Base-by-base conservation (phyloP, 208 protist species). In the Plasmodiophora brassicae region DNA sequence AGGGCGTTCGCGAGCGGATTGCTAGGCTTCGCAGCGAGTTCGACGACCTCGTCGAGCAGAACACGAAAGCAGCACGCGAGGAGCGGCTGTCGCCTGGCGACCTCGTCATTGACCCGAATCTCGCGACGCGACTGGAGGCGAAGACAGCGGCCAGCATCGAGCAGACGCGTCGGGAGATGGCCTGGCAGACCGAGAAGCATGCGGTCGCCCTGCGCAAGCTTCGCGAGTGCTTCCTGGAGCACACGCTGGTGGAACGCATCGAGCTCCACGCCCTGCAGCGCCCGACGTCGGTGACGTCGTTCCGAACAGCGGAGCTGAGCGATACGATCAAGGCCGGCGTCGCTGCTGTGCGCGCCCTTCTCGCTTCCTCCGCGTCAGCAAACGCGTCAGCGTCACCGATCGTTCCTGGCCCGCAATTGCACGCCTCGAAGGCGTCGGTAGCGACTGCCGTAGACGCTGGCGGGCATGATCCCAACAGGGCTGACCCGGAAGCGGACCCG, bases 201-300 rank as follows among this genome's bases (percentile, higher is more conserved):
- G 86, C 93, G 38, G 78, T 96, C n/a, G 92, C 91, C 10, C 95
- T 96, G 25, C 45, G 84, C 8, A 99, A 98, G 92, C 93, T 98
- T 85, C 88, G 92, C 53, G 85, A 88, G 0, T 88, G 92, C 41
- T 98, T 97, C 88, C 86, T 97, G 32, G 94, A 96, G 54, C 93
- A 94, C 83, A 90, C 98, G 20, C 89, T 95, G 28, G 96, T 94
- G 57, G 96, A 98, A 88, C 93, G 94, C 0, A 96, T 98, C 87
- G 89, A 93, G 25, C 91, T 98, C 0, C 85, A 89, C 20, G 92
- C 94, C 20, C 96, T 98, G 72, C 91, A 92, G 5, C 83, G 65
- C 0, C 90, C 92, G 36, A 94, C 94, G 50, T 71, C 54, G 43
- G 97, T 98, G 32, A 88, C 93, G 0, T 96, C 96, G 0, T 97